phyloP scores from a whole-genome alignment of 495 filamentous ascomycete species.

The Xylaria venustula region DNA sequence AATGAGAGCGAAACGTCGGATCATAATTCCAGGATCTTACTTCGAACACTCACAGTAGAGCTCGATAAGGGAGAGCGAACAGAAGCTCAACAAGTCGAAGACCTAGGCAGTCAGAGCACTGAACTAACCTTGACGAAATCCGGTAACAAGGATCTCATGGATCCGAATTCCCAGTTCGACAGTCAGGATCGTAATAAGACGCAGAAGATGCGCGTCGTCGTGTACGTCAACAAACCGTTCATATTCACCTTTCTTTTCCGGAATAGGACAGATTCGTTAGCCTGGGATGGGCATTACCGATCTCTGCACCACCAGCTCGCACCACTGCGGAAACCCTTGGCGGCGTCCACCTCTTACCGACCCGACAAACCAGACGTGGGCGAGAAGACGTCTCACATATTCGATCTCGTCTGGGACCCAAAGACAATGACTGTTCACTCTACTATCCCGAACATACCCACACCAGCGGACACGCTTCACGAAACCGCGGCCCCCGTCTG shows the following conservation, averaged over 20 bases:
- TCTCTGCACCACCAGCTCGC: conserved; percentile 78
- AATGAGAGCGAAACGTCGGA: conserved; percentile 24
- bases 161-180: conserved; percentile 32
- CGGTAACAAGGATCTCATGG: conserved; percentile 16
- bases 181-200: conserved; percentile 51
- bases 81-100: conserved; percentile 39
- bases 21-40: conserved; percentile 39
- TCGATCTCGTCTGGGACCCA: conserved; percentile 86
- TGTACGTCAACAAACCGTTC: conserved; percentile 77
- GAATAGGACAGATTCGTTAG: conserved; percentile 62
- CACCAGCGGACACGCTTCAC: conserved; percentile 39
- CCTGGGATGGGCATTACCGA: conserved; percentile 70
- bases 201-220: conserved; percentile 65
- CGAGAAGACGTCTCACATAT: conserved; percentile 55
- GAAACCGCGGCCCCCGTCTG: conserved; percentile 42
- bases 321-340: conserved; percentile 71
- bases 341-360: conserved; percentile 60
- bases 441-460: conserved; percentile 88
- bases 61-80: conserved; percentile 38
- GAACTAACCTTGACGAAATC: conserved; percentile 21
- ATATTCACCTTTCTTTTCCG: conserved; percentile 89
- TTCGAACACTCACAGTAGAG: conserved; percentile 52
- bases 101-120: conserved; percentile 42
- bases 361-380: conserved; percentile 43
- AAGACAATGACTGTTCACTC: conserved; percentile 71